These are phyloP conservation scores for Codiaeum variegatum DNA, from an alignment of 441 rosid genomes.

Conservation along the genomic window DNA sequence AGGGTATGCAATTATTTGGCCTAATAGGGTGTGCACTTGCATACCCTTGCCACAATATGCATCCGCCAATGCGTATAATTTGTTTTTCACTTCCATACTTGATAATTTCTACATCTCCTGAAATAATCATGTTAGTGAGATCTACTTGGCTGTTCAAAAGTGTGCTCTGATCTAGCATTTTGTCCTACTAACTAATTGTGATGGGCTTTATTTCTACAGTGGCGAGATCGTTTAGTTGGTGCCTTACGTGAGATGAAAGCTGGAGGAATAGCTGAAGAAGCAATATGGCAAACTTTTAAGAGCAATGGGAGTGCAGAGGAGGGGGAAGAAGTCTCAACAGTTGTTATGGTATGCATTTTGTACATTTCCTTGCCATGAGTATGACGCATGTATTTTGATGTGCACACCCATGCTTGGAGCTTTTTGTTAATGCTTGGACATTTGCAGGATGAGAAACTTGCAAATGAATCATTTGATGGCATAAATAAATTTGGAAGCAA, in stretches of 20 bases:
- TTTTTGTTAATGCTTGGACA: conserved; percentile 26
- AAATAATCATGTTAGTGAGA: neutral
- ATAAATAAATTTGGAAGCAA: conserved; percentile 48
- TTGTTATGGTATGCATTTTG: conserved; percentile 42
- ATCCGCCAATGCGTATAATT: too few species aligned
- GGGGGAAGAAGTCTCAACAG: conserved; percentile 43
- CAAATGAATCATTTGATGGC: conserved; percentile 37
- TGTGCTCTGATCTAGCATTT: conserved; percentile 6
- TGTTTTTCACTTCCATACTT: neutral
- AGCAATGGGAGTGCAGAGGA: conserved; percentile 51
- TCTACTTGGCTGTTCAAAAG: neutral
- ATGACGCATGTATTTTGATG: conserved; percentile 15
- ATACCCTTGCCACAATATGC: too few species aligned
- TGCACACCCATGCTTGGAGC: conserved; percentile 15
- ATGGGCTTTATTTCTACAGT: conserved; percentile 45
- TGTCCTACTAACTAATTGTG: conserved; percentile 16
- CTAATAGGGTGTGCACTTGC: too few species aligned
- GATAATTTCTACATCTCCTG: neutral
- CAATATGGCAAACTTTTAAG: conserved; percentile 40
- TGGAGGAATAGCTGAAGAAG: conserved; percentile 51
- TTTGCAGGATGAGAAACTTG: conserved; percentile 52
- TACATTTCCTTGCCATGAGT: conserved; percentile 21
- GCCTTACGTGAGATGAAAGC: conserved; percentile 73
- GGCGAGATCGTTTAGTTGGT: conserved; percentile 83
- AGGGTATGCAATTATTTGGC: too few species aligned